Conservation (phyloP, 78 protist genomes). For the Polysphondylium violaceum region DNA sequence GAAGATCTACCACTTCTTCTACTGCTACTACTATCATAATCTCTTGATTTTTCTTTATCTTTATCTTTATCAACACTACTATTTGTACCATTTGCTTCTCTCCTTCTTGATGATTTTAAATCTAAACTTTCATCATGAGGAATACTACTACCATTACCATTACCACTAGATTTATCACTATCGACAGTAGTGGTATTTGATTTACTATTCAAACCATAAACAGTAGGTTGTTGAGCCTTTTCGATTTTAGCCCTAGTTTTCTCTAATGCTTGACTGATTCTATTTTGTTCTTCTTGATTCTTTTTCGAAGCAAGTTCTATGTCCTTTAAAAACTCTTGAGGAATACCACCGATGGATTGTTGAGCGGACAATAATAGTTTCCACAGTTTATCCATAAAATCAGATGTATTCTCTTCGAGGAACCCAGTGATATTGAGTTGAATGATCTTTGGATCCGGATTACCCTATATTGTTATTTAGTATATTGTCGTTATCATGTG, state of each 20-base stretch:
- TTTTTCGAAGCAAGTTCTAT: conserved; percentile 59
- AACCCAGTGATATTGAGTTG: conserved; percentile 91
- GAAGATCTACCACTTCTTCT: background rate
- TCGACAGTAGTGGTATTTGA: background rate
- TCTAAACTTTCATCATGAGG: conserved; percentile 47
- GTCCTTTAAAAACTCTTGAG: conserved; percentile 71
- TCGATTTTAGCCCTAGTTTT: conserved; percentile 46
- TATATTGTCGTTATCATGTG: too few species aligned
- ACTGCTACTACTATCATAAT: conserved; percentile 14
- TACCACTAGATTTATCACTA: background rate
- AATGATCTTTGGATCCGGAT: conserved; percentile 78
- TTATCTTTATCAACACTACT: conserved; percentile 10
- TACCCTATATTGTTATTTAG: too few species aligned
- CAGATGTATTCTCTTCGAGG: conserved; percentile 77
- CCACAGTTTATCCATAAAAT: conserved; percentile 90
- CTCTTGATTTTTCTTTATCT: conserved; percentile 6
- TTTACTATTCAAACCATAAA: background rate
- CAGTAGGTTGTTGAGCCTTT: background rate
- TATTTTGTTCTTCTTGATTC: conserved; percentile 67
- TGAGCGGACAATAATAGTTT: conserved; percentile 77
- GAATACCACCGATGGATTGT: conserved; percentile 73
- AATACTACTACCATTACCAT: too few species aligned
- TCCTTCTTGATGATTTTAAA: conserved; percentile 30
- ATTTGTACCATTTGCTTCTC: background rate
- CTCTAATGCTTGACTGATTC: conserved; percentile 48